Evolutionary conservation across 371 early-diverging fungal genomes (phyloP).

Genomic region (Capillidium rhysosporum): DNA sequence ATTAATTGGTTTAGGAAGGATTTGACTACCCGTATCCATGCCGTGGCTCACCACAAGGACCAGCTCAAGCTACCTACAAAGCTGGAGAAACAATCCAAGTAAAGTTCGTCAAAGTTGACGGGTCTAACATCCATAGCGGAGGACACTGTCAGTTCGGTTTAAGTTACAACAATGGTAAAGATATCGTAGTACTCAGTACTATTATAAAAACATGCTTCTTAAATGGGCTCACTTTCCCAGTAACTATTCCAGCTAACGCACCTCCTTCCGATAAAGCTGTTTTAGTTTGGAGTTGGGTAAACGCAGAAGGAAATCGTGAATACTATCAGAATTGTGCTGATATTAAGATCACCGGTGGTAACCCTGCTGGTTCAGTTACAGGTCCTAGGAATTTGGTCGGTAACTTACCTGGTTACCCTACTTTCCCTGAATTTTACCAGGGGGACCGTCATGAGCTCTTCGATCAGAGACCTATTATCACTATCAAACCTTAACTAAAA

Average conservation of each 20-base stretch:
- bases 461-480: slow-evolving; percentile 14
- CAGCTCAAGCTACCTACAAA: slow-evolving; percentile 7
- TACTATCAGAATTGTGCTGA: slow-evolving; percentile 54
- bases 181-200: slow-evolving; percentile 35
- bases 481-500: slow-evolving; percentile 9
- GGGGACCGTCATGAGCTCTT: slow-evolving; percentile 17
- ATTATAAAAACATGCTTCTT: slow-evolving; percentile 17
- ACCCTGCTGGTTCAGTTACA: neutral
- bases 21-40: slow-evolving; percentile 8
- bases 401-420: slow-evolving; percentile 7
- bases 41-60: slow-evolving; percentile 8
- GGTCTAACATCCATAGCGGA: slow-evolving; percentile 19
- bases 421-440: slow-evolving; percentile 7
- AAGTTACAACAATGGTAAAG: slow-evolving; percentile 33
- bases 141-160: slow-evolving; percentile 50
- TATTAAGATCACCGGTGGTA: slow-evolving; percentile 17
- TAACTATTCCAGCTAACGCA: slow-evolving; percentile 27
- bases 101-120: slow-evolving; percentile 11
- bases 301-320: slow-evolving; percentile 33
- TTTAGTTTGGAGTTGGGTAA: slow-evolving; percentile 49
- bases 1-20: neutral
- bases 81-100: slow-evolving; percentile 16
- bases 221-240: slow-evolving; percentile 12
- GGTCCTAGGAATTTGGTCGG: slow-evolving; percentile 4
- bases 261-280: slow-evolving; percentile 16